These are phyloP conservation scores for Ambrosia trifida DNA, from an alignment of 129 eudicot species.

Conservation along the genomic window DNA sequence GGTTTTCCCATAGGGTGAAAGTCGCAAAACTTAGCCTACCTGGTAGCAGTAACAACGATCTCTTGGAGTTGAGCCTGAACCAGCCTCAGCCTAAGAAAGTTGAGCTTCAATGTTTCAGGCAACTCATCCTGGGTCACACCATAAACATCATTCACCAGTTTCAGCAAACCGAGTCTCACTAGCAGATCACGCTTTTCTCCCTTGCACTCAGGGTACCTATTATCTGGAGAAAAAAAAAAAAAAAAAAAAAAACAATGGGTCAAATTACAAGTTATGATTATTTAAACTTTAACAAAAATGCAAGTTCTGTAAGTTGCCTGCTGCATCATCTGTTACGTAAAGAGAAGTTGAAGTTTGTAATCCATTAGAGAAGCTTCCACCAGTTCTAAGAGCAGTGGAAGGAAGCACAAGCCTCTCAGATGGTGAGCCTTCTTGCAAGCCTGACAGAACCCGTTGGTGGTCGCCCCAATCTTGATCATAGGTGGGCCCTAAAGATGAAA, in stretches of 20 bases:
- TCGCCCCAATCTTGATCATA: slow-evolving; percentile 68
- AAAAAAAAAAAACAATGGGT: not conserved
- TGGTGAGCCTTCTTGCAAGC: slow-evolving; percentile 43
- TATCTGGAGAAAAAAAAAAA: slow-evolving; percentile 32
- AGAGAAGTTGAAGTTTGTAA: slow-evolving; percentile 36
- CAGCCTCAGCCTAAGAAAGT: slow-evolving; percentile 56
- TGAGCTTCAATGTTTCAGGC: slow-evolving; percentile 88
- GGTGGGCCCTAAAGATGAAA: slow-evolving; percentile 43
- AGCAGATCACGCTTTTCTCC: slow-evolving; percentile 80
- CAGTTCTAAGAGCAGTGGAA: slow-evolving; percentile 77
- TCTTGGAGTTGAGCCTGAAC: slow-evolving; percentile 84
- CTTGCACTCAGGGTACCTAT: slow-evolving; percentile 60
- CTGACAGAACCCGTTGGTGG: slow-evolving; percentile 45
- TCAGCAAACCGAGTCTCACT: slow-evolving; percentile 84
- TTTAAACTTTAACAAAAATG: not conserved
- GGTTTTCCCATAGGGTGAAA: not conserved
- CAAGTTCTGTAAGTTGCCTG: slow-evolving; percentile 24
- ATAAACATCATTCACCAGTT: slow-evolving; percentile 64
- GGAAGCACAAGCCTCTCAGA: slow-evolving; percentile 45
- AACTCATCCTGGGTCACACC: slow-evolving; percentile 67
- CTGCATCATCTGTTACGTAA: slow-evolving; percentile 36
- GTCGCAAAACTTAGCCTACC: slow-evolving; percentile 39
- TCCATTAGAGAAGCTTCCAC: slow-evolving; percentile 61
- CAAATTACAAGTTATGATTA: not conserved
- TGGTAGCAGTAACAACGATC: slow-evolving; percentile 79